These are phyloP conservation scores for Zasmidium citrigriseum DNA, from an alignment of 2,329 filamentous ascomycete genomes.

Conservation along the genomic window DNA sequence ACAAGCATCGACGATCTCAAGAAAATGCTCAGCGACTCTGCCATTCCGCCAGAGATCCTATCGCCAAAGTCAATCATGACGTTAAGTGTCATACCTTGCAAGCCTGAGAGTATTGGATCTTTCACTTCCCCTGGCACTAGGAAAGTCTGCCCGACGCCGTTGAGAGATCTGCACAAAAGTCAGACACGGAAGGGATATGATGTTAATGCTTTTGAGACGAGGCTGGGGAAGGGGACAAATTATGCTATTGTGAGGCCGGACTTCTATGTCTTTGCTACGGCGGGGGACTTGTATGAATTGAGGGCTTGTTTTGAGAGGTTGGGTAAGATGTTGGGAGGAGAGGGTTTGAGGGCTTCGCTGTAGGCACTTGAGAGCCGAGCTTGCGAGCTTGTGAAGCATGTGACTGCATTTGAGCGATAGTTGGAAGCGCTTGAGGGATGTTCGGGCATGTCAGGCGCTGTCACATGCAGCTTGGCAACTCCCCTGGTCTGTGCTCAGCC, in stretches of 20 bases:
- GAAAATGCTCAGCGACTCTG: not conserved
- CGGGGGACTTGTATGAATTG: slow-evolving; percentile 1
- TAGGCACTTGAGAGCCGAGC: too few relatives aligned
- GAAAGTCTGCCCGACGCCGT: slow-evolving; percentile 1
- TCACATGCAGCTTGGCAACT: too few relatives aligned
- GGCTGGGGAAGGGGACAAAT: not conserved
- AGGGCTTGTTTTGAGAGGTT: slow-evolving; percentile 1
- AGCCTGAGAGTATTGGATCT: slow-evolving; percentile 1
- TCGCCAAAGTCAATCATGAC: not conserved
- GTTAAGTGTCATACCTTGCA: not conserved
- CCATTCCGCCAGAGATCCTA: not conserved
- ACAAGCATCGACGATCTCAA: not conserved
- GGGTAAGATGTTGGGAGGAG: not conserved
- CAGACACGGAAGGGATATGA: slow-evolving; percentile 1
- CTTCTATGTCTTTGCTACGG: slow-evolving; percentile 9
- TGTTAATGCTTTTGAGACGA: not conserved
- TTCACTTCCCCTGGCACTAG: not conserved
- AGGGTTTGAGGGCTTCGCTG: not conserved
- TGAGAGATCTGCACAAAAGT: not conserved
- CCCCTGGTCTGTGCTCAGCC: too few relatives aligned
- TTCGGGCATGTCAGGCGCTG: too few relatives aligned
- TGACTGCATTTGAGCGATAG: too few relatives aligned
- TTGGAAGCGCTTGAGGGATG: too few relatives aligned
- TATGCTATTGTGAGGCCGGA: slow-evolving; percentile 7
- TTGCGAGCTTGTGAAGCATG: too few relatives aligned